Evolutionary conservation across 225 moss, liverwort and hornwort genomes (phyloP).

Genomic region (Ulota crispa): DNA sequence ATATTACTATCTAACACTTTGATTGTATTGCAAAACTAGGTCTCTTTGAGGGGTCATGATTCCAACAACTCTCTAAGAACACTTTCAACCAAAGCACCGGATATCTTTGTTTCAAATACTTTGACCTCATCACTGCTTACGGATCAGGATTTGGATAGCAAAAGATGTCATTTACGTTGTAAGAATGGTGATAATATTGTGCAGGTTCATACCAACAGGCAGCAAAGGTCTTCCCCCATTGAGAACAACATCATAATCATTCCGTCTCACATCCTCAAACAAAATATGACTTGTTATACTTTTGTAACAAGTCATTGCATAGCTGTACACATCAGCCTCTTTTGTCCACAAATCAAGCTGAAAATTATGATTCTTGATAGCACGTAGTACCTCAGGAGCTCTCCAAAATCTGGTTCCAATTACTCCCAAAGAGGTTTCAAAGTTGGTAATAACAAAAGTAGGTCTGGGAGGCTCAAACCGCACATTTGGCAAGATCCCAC

Average conservation of each 20-base stretch:
- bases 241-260: not conserved
- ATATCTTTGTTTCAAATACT: rapidly evolving
- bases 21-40: not conserved
- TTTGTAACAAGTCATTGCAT: not conserved
- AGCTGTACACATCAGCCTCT: not conserved
- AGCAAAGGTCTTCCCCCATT: not conserved
- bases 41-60: not conserved
- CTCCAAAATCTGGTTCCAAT: not conserved
- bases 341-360: rapidly evolving
- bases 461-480: too few relatives aligned
- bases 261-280: not conserved
- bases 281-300: not conserved
- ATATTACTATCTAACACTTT: too few relatives aligned
- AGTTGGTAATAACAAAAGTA: not conserved
- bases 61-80: not conserved
- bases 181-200: too few relatives aligned
- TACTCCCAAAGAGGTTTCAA: not conserved
- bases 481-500: too few relatives aligned
- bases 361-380: not conserved
- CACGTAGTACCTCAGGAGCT: not conserved
- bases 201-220: not conserved
- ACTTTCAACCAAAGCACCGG: rapidly evolving
- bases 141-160: rapidly evolving
- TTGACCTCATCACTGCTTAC: too few relatives aligned
- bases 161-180: rapidly evolving